These are phyloP conservation scores for Colletotrichum higginsianum DNA, from an alignment of 2,329 filamentous ascomycete genomes.

Conservation along the genomic window DNA sequence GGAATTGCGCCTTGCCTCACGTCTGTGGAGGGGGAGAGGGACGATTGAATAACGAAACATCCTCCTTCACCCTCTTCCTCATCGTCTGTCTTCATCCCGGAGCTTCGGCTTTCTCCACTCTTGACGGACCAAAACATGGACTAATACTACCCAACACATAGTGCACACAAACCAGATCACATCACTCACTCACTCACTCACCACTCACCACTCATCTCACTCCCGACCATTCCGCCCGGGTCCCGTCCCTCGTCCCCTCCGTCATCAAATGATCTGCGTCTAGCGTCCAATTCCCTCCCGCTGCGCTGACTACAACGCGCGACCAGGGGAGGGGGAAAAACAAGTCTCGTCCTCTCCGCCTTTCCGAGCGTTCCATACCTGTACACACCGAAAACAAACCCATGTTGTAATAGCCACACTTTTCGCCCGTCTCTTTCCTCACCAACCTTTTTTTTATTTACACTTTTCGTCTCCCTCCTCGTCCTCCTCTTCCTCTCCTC, in stretches of 20 bases:
- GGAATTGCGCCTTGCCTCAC: too few species aligned
- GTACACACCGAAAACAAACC: too few species aligned
- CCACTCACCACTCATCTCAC: background rate
- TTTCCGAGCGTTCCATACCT: conserved; percentile 35
- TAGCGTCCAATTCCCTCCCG: conserved; percentile 2
- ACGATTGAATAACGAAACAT: too few species aligned
- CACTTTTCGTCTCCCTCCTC: background rate
- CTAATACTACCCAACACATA: too few species aligned
- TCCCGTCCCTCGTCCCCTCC: conserved; percentile 6
- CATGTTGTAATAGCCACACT: conserved; percentile 13
- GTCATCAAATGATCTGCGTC: conserved; percentile 18
- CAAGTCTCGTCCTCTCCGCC: conserved; percentile 9
- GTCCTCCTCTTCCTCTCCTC: background rate
- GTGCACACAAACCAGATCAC: too few species aligned
- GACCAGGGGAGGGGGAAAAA: background rate
- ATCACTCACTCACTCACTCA: too few species aligned
- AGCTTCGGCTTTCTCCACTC: conserved; percentile 39
- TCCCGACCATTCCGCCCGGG: conserved; percentile 33
- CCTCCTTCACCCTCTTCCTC: background rate
- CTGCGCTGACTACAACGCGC: conserved; percentile 23
- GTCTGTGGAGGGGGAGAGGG: too few species aligned
- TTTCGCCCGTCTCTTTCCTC: background rate
- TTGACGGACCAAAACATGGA: background rate
- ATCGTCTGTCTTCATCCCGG: conserved; percentile 5
- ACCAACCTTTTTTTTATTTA: background rate